Evolutionary conservation across 768 basidiomycete species (phyloP), one percentile per base, ranked within the genome.

Genomic region (Mycena chlorophos): DNA sequence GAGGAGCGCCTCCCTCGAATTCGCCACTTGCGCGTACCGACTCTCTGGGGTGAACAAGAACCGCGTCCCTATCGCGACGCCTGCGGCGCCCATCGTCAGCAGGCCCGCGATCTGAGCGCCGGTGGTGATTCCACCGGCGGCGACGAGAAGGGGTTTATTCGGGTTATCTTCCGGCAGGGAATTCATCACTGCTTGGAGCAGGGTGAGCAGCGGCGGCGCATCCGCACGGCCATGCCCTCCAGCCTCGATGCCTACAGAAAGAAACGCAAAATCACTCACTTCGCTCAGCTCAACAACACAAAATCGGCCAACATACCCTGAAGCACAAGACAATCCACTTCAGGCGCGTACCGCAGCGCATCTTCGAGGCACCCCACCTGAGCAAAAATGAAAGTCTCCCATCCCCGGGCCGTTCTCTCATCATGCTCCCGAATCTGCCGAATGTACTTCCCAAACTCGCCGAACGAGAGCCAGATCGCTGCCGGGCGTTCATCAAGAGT

Each of bases 401-500:
- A 71, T 0, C 8, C 31, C n/a, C n/a, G n/a, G n/a, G n/a, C n/a
- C 31, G 8, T 17, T 8, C 75, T 30, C 77, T 51, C 57, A 49
- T 73, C 68, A 49, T 69, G 68, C 20, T 66, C 67, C 37, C 78
- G 80, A 37, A 86, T 73, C 53, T 77, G 73, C 14, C 72, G 56
- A 37, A 86, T 71, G 75, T 87, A 88, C 45, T 74, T 68, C 13
- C 72, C 69, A 6, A 84, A 65, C 60, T 82, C 69, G 1, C 86
- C 85, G 58, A 87, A 87, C 0, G 83, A 0, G 84, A 89, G 73
- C 85, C 85, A 88, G 19, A 89, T 67, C 0, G 82, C 80, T 1
- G 67, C 69, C 3, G 84, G 79, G 2, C 69, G 66, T 52, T 75
- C 70, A 40, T 76, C 78, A 30, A 86, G 74, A 89, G 73, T 84